Base-by-base conservation (phyloP, 805 yeast species). In the Saccharomycopsis sp. region DNA sequence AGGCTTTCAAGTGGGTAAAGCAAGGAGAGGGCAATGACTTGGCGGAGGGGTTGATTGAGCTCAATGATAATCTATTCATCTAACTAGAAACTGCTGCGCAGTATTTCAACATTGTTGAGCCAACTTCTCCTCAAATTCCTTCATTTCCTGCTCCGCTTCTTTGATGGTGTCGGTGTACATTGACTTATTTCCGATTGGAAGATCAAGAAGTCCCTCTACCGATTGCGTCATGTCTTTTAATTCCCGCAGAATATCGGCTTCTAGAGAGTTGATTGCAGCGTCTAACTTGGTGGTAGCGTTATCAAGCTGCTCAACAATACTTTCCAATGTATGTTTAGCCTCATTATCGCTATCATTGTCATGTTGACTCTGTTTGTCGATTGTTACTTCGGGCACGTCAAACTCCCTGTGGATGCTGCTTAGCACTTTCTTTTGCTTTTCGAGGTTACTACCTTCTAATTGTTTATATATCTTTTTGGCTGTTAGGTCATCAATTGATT, bases 1-100 rank as follows among this genome's bases (percentile, higher is more conserved):
- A 91, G 60, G 87, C 83, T 0, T 90, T 92, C 83, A 80, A 78
- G 65, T 87, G 91, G 90, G 38, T 29, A 12, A 29, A 29, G 5
- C 38, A 29, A 29, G 38, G 12, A 29, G 9, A 29, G 9, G 38
- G 38, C 38, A 29, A 29, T 29, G 5, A 5, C 5, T 7, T 29
- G 22, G 49, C 22, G 22, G 19, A 17, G 7, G 22, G 12, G 49
- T 44, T 44, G 22, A 3, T 12, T 17, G 22, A 44, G 12, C 49
- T 44, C 12, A 44, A 19, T 17, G 49, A 44, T 17, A 19, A 44
- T 44, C 12, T 44, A 44, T 44, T 44, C 12, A 44, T 44, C 22
- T 44, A 35, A 35, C 14, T 35, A 35, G 14, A 35, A 35, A 35
- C 14, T 35, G 41, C 41, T n/a, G n/a, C n/a, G n/a, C n/a, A n/a